A percentile compares a stretch with the other conserved stretches of the same genome.
Conservation (phyloP, 2,329 filamentous ascomycete genomes). For the Fusarium xylarioides region DNA sequence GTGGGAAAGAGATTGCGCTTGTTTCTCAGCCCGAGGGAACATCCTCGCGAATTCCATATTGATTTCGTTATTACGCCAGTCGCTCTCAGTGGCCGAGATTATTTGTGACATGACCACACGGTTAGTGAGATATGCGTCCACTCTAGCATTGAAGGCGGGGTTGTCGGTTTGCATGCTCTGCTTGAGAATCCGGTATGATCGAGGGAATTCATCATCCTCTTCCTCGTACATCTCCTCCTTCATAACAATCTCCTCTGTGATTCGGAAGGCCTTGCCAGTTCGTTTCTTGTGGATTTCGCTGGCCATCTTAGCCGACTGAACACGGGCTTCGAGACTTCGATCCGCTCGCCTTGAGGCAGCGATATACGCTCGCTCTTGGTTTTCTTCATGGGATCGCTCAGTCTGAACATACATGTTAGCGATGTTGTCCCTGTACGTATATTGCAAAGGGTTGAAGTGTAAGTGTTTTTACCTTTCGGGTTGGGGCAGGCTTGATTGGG, state of each 20-base stretch:
- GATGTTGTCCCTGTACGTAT: neutral
- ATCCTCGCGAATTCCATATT: conserved; percentile 57
- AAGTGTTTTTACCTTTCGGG: conserved; percentile 41
- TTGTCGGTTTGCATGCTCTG: conserved; percentile 69
- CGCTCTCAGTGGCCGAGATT: conserved; percentile 48
- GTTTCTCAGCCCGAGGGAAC: conserved; percentile 52
- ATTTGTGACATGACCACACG: conserved; percentile 55
- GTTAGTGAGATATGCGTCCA: conserved; percentile 60
- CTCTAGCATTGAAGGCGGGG: conserved; percentile 67
- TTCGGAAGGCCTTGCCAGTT: conserved; percentile 82
- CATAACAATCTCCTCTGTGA: conserved; percentile 85
- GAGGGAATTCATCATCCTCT: conserved; percentile 82
- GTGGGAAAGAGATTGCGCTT: conserved; percentile 40
- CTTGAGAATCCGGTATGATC: conserved; percentile 71
- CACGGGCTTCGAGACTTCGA: conserved; percentile 83
- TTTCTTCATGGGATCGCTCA: conserved; percentile 81
- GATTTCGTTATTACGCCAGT: conserved; percentile 57
- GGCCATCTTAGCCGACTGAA: conserved; percentile 86
- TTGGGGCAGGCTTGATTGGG: conserved; percentile 42
- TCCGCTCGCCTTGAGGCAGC: conserved; percentile 89
- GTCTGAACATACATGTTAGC: conserved; percentile 57
- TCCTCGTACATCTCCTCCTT: conserved; percentile 98
- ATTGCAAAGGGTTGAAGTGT: neutral
- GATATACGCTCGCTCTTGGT: conserved; percentile 89
- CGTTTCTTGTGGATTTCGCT: conserved; percentile 92